Base-by-base conservation (phyloP, 108 stramenopile species). In the Nannochloropsis salina region DNA sequence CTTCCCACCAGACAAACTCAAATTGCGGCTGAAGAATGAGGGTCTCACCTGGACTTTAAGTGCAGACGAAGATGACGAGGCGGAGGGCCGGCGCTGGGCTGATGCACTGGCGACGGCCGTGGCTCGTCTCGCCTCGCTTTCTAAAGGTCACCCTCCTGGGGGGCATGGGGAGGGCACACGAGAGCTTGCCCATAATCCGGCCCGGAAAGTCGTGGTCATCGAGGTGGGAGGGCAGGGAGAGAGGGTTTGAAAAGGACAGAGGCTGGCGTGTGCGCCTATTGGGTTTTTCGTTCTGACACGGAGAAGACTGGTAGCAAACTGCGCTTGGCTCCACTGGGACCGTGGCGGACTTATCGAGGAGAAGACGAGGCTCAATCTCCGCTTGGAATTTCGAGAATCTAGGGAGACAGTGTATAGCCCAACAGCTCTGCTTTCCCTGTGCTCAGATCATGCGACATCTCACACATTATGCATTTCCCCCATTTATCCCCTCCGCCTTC, bases 51-150 rank as follows among this genome's bases (percentile, higher is more conserved):
- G 61, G 61, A 74, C 61, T n/a, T n/a, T 74, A 8, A n/a, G 20
- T 15, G 61, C 61, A 15, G 61, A 74, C 61, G 61, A 74, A n/a
- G 61, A 74, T 74, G n/a, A 74, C n/a, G 61, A 74, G 61, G 61
- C 15, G 61, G 61, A 74, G n/a, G 61, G 61, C 8, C 61, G 61
- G 8, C 15, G n/a, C 20, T 74, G 61, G 61, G 61, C n/a, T 15
- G 61, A 74, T n/a, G 61, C 61, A 15, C 15, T 74, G 2, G 61
- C 61, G 8, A 74, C 6, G n/a, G 61, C 61, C n/a, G 61, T 74
- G 1, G 61, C 61, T 74, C 61, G 8, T n/a, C n/a, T 74, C 20
- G 6, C 3, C 61, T 74, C 61, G 6, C n/a, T 74, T 8, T 74
- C 61, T 15, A n/a, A 15, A 4, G 61, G n/a, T 8, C 20, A n/a